Base-by-base conservation (phyloP, 371 early-diverging fungal genomes). In the Mucor irregularis region DNA sequence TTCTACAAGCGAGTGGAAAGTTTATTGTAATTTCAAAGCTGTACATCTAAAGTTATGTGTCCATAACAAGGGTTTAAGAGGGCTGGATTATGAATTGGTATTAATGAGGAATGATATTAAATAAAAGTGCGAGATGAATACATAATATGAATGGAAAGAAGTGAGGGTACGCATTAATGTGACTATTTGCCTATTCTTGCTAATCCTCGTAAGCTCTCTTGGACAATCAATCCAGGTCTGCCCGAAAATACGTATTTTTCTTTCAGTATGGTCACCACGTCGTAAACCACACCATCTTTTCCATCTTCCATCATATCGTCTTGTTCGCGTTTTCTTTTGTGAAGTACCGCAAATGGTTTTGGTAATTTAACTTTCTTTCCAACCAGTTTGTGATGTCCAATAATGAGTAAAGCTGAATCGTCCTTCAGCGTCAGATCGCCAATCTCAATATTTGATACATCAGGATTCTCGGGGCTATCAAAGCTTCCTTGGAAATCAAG, bases 401-500 rank as follows among this genome's bases (percentile, higher is more conserved):
- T 69, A 14, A 64, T 25, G 2, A 85, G 55, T 24, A 45, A 49
- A 3, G 83, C 75, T n/a, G 55, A 64, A 49, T 74, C 69, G 14
- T 67, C 57, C 30, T 62, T 43, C 14, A 77, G 29, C 5, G 60
- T 53, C 14, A 77, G 33, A 22, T 77, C 60, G 25, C 83, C 83
- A 37, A 83, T 67, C 8, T 64, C 43, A n/a, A 68, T 24, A 24
- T 67, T 63, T 3, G 56, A 53, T 25, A 78, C 50, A 4, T 64
- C 59, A 0, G 37, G 26, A n/a, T 45, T 59, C 4, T 58, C 67
- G n/a, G 44, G 58, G 4, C 56, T 56, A 33, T 65, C 62, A 39
- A 84, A 68, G 31, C 66, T 69, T 35, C 84, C 84, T 66, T 82
- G 84, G 47, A 84, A 74, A 24, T 84, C 84, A 30, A 81, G 64